Evolutionary conservation across 495 filamentous ascomycete genomes (phyloP).

Genomic region (Penicillium coprophilum): DNA sequence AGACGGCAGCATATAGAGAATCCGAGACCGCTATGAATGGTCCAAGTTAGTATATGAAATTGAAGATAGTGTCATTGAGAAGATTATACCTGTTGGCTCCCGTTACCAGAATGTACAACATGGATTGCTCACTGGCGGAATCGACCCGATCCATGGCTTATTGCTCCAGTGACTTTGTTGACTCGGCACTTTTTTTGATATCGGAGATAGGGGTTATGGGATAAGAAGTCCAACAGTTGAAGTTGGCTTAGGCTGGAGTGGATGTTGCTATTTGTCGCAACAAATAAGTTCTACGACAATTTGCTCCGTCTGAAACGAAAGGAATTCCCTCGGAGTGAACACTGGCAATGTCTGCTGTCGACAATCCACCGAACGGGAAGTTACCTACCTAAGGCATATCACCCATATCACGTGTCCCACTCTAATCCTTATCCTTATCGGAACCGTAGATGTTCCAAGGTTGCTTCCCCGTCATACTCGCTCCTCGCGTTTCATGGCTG

Average conservation of each 20-base stretch:
- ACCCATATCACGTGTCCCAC: background rate
- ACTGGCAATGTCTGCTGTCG: background rate
- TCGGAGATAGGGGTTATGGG: slow-evolving; percentile 17
- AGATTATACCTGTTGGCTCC: slow-evolving; percentile 50
- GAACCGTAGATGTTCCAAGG: background rate
- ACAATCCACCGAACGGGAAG: slow-evolving; percentile 1
- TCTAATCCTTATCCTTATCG: slow-evolving; percentile 13
- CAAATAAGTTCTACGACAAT: background rate
- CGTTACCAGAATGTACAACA: slow-evolving; percentile 46
- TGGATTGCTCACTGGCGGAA: slow-evolving; percentile 15
- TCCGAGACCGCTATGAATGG: slow-evolving; percentile 72
- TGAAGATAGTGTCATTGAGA: background rate
- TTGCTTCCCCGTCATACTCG: slow-evolving; percentile 3
- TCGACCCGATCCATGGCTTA: slow-evolving; percentile 19
- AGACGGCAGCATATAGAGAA: slow-evolving; percentile 83
- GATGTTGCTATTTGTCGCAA: background rate
- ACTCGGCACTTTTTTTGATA: slow-evolving; percentile 6
- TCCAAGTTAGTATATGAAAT: background rate
- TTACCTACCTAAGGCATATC: background rate
- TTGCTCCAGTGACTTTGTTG: slow-evolving; percentile 8
- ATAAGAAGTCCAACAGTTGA: background rate
- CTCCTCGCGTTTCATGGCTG: slow-evolving; percentile 8
- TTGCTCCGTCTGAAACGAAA: background rate
- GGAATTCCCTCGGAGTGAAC: background rate
- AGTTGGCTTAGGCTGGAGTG: too few relatives aligned